phyloP scores from a whole-genome alignment of 1,139 yeast genomes.

The Yamadazyma songkhlaensis region DNA sequence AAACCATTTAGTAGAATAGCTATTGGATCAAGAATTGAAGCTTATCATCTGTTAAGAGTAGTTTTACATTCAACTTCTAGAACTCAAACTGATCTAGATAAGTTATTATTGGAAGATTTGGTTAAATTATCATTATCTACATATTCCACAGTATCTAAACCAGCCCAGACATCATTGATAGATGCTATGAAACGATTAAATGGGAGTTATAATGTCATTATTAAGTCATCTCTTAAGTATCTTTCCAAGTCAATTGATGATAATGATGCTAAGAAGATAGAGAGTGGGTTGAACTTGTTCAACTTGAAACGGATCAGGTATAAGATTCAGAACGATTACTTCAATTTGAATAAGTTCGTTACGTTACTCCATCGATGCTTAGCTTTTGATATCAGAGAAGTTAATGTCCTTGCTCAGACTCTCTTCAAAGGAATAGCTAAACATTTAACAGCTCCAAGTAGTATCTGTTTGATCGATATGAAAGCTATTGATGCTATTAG shows the following conservation, averaged over 20 bases:
- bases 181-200: slow-evolving; percentile 72
- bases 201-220: slow-evolving; percentile 60
- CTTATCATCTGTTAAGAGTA: slow-evolving; percentile 75
- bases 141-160: slow-evolving; percentile 64
- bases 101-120: slow-evolving; percentile 63
- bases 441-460: slow-evolving; percentile 55
- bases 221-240: slow-evolving; percentile 48
- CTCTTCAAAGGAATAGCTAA: slow-evolving; percentile 47
- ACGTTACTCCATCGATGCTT: slow-evolving; percentile 56
- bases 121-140: slow-evolving; percentile 66
- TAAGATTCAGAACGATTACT: slow-evolving; percentile 57
- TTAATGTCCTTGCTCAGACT: slow-evolving; percentile 49
- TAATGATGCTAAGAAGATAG: slow-evolving; percentile 55
- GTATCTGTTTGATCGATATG: slow-evolving; percentile 53
- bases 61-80: slow-evolving; percentile 75
- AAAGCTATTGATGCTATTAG: slow-evolving; percentile 48
- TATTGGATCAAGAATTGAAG: slow-evolving; percentile 71
- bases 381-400: slow-evolving; percentile 55
- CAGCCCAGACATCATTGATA: slow-evolving; percentile 69
- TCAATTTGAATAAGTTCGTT: slow-evolving; percentile 46
- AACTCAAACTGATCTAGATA: slow-evolving; percentile 67
- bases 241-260: slow-evolving; percentile 52
- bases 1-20: slow-evolving; percentile 81
- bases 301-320: slow-evolving; percentile 50
- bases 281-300: slow-evolving; percentile 65